phyloP scores from a whole-genome alignment of 1,284 basidiomycete species.

The Nidula niveotomentosa region DNA sequence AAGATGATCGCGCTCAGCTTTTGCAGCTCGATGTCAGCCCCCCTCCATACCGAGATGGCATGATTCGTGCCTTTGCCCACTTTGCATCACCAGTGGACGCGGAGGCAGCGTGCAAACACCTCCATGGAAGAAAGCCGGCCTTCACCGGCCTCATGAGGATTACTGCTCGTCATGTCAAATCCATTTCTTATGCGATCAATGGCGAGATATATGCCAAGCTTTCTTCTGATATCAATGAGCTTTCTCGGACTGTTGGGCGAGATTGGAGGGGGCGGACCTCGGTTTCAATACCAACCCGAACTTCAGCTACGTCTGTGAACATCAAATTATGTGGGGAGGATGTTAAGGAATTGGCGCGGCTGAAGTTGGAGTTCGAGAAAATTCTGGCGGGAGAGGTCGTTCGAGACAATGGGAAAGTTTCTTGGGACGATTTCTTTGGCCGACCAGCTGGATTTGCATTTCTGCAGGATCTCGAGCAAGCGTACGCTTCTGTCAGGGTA shows the following conservation, averaged over 20 bases:
- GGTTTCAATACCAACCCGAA: background rate
- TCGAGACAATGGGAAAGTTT: slow-evolving; percentile 41
- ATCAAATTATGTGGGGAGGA: slow-evolving; percentile 48
- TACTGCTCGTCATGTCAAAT: slow-evolving; percentile 46
- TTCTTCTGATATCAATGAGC: slow-evolving; percentile 32
- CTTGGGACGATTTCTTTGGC: slow-evolving; percentile 66
- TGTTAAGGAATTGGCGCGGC: slow-evolving; percentile 41
- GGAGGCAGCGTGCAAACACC: slow-evolving; percentile 37
- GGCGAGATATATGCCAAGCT: slow-evolving; percentile 32
- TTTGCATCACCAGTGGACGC: slow-evolving; percentile 52
- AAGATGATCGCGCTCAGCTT: slow-evolving; percentile 33
- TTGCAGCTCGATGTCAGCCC: slow-evolving; percentile 43
- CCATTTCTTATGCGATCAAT: slow-evolving; percentile 43
- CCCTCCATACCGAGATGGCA: slow-evolving; percentile 49
- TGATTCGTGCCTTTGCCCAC: slow-evolving; percentile 50
- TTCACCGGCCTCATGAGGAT: slow-evolving; percentile 43
- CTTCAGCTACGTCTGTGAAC: slow-evolving; percentile 16
- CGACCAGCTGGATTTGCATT: slow-evolving; percentile 39
- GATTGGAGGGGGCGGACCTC: slow-evolving; percentile 15
- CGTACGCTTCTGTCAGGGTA: slow-evolving; percentile 39
- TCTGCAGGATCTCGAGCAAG: slow-evolving; percentile 38
- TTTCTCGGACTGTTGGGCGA: slow-evolving; percentile 24
- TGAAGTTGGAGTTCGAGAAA: slow-evolving; percentile 61
- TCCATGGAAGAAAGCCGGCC: slow-evolving; percentile 42
- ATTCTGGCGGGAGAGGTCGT: slow-evolving; percentile 59